A percentile compares a stretch with the other conserved stretches of the same genome.
phyloP scores from a whole-genome alignment of 768 basidiomycete genomes.

The Russula sp. region DNA sequence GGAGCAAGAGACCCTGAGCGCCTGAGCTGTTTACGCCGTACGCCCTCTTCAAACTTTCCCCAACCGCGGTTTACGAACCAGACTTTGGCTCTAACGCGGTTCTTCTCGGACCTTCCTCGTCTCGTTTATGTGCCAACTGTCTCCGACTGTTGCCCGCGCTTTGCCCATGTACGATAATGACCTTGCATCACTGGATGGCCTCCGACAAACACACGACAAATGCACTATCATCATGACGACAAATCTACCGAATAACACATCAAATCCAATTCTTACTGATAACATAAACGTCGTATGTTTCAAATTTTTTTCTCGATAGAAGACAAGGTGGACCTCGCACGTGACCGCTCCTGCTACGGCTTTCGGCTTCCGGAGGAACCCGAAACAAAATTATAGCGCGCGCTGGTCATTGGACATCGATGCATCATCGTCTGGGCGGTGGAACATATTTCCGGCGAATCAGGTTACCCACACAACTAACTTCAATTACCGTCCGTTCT shows the following conservation, averaged over 20 bases:
- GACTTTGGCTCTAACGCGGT: neutral
- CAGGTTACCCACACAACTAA: neutral
- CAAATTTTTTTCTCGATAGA: neutral
- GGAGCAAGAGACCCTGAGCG: neutral
- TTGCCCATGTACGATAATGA: neutral
- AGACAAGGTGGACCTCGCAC: neutral
- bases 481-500: too few relatives aligned
- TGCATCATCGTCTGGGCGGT: too few relatives aligned
- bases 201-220: too few relatives aligned
- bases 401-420: too few relatives aligned
- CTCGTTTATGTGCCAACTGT: neutral
- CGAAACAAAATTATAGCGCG: neutral
- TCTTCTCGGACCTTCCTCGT: neutral
- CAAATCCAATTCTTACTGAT: neutral
- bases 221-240: neutral
- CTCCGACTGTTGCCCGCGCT: neutral
- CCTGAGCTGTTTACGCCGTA: constrained; percentile 25
- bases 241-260: neutral
- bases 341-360: neutral
- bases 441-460: neutral
- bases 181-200: neutral
- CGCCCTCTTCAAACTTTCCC: neutral
- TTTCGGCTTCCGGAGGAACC: too few relatives aligned
- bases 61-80: neutral
- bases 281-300: neutral